Percentiles rank a stretch among this genome's conserved stretches.
Evolutionary conservation across 2,329 filamentous ascomycete genomes (phyloP).

Genomic region (Corynespora cassiicola): DNA sequence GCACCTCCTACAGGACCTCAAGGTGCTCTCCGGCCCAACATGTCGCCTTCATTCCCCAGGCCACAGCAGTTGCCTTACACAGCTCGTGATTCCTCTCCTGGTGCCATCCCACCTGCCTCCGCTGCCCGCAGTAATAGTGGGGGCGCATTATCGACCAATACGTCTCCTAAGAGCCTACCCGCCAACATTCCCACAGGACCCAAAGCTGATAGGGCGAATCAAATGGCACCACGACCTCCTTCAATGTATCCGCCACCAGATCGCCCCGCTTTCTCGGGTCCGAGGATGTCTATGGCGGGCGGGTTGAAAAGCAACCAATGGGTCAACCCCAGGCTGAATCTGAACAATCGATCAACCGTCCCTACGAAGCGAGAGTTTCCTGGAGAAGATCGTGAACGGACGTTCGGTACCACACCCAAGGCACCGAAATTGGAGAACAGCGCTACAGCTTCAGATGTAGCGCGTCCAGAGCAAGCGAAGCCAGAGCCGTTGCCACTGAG

Average conservation of each 20-base stretch:
- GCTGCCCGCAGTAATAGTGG: conserved; percentile 30
- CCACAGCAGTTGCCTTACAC: conserved; percentile 30
- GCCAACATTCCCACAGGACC: conserved; percentile 49
- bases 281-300: conserved; percentile 40
- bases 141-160: conserved; percentile 30
- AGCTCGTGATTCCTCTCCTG: conserved; percentile 30
- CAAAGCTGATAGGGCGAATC: conserved; percentile 41
- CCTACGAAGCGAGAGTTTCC: conserved; percentile 55
- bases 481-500: conserved; percentile 28
- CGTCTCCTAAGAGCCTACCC: conserved; percentile 43
- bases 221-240: conserved; percentile 37
- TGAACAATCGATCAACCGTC: conserved; percentile 38
- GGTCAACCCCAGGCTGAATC: conserved; percentile 48
- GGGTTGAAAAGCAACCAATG: conserved; percentile 49
- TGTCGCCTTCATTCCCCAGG: conserved; percentile 41
- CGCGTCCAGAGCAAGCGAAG: conserved; percentile 27
- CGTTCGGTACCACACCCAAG: conserved; percentile 39
- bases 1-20: conserved; percentile 42
- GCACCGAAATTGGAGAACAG: conserved; percentile 39
- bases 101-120: conserved; percentile 25
- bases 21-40: conserved; percentile 35
- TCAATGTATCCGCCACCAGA: conserved; percentile 37
- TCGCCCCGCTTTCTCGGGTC: conserved; percentile 30
- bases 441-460: conserved; percentile 21
- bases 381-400: conserved; percentile 50